A percentile compares a stretch with the other conserved stretches of the same genome.
Evolutionary conservation across 2,329 filamentous ascomycete genomes (phyloP).

Genomic region (Penicillium aurantiogriseum): DNA sequence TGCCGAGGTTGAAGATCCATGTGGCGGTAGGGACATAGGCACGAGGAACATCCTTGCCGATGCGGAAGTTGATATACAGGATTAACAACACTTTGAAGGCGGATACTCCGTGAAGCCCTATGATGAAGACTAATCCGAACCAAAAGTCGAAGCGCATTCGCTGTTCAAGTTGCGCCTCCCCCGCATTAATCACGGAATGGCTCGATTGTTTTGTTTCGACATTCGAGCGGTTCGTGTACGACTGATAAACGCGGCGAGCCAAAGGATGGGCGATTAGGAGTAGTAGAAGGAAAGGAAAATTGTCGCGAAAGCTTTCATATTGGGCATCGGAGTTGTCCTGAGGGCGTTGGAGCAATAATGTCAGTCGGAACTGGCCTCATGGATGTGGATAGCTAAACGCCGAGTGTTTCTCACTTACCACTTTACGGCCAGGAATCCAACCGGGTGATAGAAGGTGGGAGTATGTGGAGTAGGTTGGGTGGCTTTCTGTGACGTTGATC

Average conservation of each 20-base stretch:
- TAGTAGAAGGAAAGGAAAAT: conserved; percentile 75
- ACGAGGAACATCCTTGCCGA: conserved; percentile 71
- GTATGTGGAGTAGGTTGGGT: conserved; percentile 77
- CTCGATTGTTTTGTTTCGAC: conserved; percentile 22
- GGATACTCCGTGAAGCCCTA: conserved; percentile 80
- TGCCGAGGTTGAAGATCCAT: conserved; percentile 85
- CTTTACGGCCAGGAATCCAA: conserved; percentile 90
- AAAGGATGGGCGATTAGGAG: conserved; percentile 78
- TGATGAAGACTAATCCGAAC: conserved; percentile 77
- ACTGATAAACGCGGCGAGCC: conserved; percentile 69
- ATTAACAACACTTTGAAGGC: conserved; percentile 78
- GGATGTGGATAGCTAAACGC: background rate
- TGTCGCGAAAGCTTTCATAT: conserved; percentile 79
- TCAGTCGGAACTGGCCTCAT: conserved; percentile 8
- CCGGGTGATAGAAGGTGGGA: conserved; percentile 69
- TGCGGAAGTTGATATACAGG: conserved; percentile 74
- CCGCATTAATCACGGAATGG: conserved; percentile 33
- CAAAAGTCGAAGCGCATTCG: conserved; percentile 77
- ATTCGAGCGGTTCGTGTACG: conserved; percentile 46
- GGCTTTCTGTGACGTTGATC: conserved; percentile 58
- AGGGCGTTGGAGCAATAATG: conserved; percentile 19
- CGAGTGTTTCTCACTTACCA: conserved; percentile 56
- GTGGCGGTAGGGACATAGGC: conserved; percentile 70
- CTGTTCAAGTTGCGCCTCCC: conserved; percentile 61
- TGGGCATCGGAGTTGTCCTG: conserved; percentile 88